phyloP scores from a whole-genome alignment of 2,329 filamentous ascomycete genomes.

The Curvularia sp. region DNA sequence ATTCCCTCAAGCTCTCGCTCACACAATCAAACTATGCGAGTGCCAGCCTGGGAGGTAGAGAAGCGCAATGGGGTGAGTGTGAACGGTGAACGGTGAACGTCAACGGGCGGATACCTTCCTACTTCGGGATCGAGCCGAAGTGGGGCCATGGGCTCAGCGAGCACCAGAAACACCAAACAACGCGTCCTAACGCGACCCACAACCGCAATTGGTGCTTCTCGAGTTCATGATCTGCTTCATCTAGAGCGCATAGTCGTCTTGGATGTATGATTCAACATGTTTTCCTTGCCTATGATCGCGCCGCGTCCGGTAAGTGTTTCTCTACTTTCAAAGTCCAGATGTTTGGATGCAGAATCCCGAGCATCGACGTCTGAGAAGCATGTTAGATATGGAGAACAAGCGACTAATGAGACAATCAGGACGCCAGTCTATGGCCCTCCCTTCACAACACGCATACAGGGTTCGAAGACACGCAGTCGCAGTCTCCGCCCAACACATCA shows the following conservation, averaged over 20 bases:
- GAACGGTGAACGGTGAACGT: background rate
- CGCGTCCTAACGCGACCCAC: conserved; percentile 14
- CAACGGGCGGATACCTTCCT: background rate
- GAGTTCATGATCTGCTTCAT: background rate
- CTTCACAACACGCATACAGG: conserved; percentile 30
- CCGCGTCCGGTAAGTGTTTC: conserved; percentile 25
- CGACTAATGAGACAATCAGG: conserved; percentile 29
- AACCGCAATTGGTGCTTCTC: background rate
- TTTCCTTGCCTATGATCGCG: conserved; percentile 30
- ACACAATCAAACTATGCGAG: background rate
- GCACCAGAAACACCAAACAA: conserved; percentile 21
- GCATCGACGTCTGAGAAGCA: background rate
- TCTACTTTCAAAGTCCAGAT: background rate
- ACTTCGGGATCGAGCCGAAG: conserved; percentile 14
- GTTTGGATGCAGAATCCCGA: background rate
- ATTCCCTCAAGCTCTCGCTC: no score
- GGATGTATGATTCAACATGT: conserved; percentile 14
- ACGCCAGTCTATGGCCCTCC: conserved; percentile 44
- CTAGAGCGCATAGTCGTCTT: background rate
- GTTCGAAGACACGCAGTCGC: conserved; percentile 28
- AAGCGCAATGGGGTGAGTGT: background rate
- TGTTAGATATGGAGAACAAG: background rate
- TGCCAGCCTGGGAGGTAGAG: background rate
- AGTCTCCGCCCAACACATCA: conserved; percentile 28
- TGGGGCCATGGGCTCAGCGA: conserved; percentile 18